Base-by-base conservation (phyloP, 2,329 filamentous ascomycete species). In the Karstenula rhodostoma region DNA sequence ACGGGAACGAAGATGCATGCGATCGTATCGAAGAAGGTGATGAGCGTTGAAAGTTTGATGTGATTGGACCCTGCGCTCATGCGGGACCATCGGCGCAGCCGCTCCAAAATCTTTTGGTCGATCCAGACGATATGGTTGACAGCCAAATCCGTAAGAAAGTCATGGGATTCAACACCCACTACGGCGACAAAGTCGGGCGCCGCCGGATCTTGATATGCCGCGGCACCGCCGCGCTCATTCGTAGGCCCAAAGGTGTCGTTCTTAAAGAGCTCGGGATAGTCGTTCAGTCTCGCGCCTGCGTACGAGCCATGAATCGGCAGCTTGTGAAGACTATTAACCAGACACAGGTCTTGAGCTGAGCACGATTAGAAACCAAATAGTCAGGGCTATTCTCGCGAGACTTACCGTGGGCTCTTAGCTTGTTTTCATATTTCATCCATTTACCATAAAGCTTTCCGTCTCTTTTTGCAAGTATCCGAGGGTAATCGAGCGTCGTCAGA, bases 1-100 rank as follows among this genome's bases (percentile, higher is more conserved):
- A 56, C 25, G 8, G 58, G 52, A 44, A 59, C 51, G 27, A 55
- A 59, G 5, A 59, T 12, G 32, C 51, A 59, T 9, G 51, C 40
- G 8, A 56, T 7, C 29, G 32, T 29, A 29, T 59, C 57, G 9
- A 51, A 27, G 29, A 46, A 25, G 9, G 22, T 22, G 15, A 51
- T 8, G 22, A 59, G 29, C n/a, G 44, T 40, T 4, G 35, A 12
- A 1, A 55, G 35, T 22, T 17, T 7, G 25, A 59, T 46, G 9
- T n/a, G 19, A 4, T 2, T 8, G 0, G 44, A 19, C 22, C 43
- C 9, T 23, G 2, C 17, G 32, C 27, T 22, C 37, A 40, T 40
- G 3, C 25, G 47, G n/a, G 33, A 53, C 19, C 37, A 42, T 3
- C 12, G 10, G 33, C 52, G 57, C 9, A 59, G 25, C 4, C 42